A percentile compares a stretch with the other conserved stretches of the same genome.
Conservation (phyloP, 768 basidiomycete species). For the Mycena haematopus region DNA sequence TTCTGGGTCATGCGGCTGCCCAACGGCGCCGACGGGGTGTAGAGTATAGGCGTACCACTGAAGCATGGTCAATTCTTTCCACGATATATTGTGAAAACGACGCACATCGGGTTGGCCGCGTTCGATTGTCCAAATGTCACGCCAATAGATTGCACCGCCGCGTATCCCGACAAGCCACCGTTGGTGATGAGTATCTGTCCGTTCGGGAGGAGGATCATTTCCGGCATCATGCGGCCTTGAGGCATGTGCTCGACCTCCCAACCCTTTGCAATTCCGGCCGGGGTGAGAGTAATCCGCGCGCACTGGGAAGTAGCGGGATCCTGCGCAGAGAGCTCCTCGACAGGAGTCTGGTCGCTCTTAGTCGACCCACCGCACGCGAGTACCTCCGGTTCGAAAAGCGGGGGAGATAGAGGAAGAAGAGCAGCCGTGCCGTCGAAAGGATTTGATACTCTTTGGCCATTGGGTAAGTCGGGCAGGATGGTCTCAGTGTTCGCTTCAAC, state of each 20-base stretch:
- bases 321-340: constrained; percentile 58
- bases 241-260: constrained; percentile 55
- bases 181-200: constrained; percentile 58
- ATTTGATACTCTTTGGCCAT: constrained; percentile 60
- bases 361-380: constrained; percentile 43
- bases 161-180: constrained; percentile 48
- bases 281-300: constrained; percentile 54
- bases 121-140: constrained; percentile 47
- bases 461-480: constrained; percentile 35
- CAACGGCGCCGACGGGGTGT: constrained; percentile 42
- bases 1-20: constrained; percentile 48
- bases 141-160: constrained; percentile 33
- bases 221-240: constrained; percentile 62
- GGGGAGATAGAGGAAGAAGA: constrained; percentile 34
- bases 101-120: constrained; percentile 53
- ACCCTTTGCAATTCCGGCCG: constrained; percentile 52
- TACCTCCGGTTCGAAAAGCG: constrained; percentile 42
- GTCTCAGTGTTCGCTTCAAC: constrained; percentile 37
- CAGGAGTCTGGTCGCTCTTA: constrained; percentile 38
- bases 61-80: not conserved
- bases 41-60: constrained; percentile 44
- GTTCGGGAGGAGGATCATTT: constrained; percentile 60
- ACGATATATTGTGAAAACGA: constrained; percentile 8
- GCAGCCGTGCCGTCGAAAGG: constrained; percentile 62
- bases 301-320: constrained; percentile 50